Conservation (phyloP, 345 rosid genomes). For the Bruguiera parviflora region DNA sequence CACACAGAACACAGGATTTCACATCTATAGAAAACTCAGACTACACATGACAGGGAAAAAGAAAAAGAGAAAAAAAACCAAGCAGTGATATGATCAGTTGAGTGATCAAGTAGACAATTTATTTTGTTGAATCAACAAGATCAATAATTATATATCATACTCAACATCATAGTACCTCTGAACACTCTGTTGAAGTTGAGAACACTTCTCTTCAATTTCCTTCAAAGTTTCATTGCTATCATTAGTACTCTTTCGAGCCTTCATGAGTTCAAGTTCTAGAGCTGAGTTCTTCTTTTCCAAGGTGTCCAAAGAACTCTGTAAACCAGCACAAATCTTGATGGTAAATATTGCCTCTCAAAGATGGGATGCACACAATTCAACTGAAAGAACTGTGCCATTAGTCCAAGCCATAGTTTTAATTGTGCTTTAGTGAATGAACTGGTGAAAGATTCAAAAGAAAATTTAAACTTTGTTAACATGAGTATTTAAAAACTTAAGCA, state of each 20-base stretch:
- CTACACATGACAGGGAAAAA: neutral
- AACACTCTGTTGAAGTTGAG: slow-evolving; percentile 63
- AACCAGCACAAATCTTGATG: slow-evolving; percentile 7
- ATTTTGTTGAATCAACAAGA: neutral
- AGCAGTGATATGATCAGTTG: neutral
- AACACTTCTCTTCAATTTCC: slow-evolving; percentile 65
- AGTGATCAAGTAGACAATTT: neutral
- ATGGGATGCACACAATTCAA: neutral
- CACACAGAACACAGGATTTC: neutral
- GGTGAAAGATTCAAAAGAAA: neutral
- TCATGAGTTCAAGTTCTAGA: slow-evolving; percentile 64
- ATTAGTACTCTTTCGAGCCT: slow-evolving; percentile 50
- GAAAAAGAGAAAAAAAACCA: neutral
- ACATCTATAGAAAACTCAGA: neutral
- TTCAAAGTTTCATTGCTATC: slow-evolving; percentile 52
- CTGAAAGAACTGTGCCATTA: neutral
- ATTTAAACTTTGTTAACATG: too few species aligned
- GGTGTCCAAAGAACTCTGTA: slow-evolving; percentile 58
- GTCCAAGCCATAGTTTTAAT: neutral
- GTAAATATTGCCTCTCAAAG: neutral
- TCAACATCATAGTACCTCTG: slow-evolving; percentile 43
- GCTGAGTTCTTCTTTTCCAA: slow-evolving; percentile 64
- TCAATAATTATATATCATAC: neutral
- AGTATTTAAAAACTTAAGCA: neutral
- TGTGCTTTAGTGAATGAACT: neutral